phyloP scores from a whole-genome alignment of 305 asterid species.

The Nicotiana rustica region DNA sequence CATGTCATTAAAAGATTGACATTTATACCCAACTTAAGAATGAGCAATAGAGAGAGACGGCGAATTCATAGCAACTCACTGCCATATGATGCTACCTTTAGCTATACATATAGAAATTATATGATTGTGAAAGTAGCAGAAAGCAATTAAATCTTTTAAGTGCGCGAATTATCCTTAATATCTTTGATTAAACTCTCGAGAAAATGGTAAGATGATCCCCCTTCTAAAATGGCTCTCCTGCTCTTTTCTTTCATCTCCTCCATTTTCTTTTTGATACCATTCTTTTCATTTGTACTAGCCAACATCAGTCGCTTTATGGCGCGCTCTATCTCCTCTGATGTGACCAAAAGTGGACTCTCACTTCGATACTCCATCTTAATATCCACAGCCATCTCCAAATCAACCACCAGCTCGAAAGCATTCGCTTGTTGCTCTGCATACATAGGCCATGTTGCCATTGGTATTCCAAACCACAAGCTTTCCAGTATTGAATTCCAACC shows the following conservation, averaged over 20 bases:
- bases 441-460: slow-evolving; percentile 61
- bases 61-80: background rate
- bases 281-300: slow-evolving; percentile 12
- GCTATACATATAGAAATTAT: background rate
- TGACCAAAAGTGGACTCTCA: slow-evolving; percentile 35
- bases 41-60: background rate
- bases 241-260: slow-evolving; percentile 34
- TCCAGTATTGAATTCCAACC: slow-evolving; percentile 74
- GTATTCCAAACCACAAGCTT: slow-evolving; percentile 62
- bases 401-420: slow-evolving; percentile 58
- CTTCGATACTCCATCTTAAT: slow-evolving; percentile 53
- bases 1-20: background rate
- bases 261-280: slow-evolving; percentile 30
- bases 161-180: background rate
- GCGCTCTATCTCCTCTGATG: slow-evolving; percentile 30
- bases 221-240: slow-evolving; percentile 28
- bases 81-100: background rate
- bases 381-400: slow-evolving; percentile 54
- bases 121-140: background rate
- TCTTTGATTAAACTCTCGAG: slow-evolving; percentile 33
- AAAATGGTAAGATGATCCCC: slow-evolving; percentile 37
- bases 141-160: background rate
- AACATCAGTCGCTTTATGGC: slow-evolving; percentile 31
- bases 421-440: slow-evolving; percentile 66
- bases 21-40: background rate